Evolutionary conservation across 179 eudicot genomes (phyloP).

Genomic region (Dionaea muscipula): DNA sequence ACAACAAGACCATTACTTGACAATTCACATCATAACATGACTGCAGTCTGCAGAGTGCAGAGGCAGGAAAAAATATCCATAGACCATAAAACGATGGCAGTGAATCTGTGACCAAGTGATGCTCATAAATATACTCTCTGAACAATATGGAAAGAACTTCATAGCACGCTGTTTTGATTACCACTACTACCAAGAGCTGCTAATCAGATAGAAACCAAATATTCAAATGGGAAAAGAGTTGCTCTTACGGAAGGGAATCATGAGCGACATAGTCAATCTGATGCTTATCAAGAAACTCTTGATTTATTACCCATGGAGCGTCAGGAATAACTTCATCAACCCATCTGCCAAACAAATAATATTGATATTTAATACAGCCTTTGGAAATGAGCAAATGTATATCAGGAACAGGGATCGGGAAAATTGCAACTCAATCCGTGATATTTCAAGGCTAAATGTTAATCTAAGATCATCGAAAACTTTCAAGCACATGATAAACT

Average conservation of each 20-base stretch:
- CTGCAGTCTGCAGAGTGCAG: too few species aligned
- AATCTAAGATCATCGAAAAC: too few species aligned
- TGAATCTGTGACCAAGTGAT: neutral
- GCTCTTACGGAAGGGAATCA: conserved; percentile 88
- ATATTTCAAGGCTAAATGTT: too few species aligned
- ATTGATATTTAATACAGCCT: neutral
- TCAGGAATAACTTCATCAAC: conserved; percentile 97
- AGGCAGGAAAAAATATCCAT: too few species aligned
- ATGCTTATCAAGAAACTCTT: conserved; percentile 76
- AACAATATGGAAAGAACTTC: neutral
- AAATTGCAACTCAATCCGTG: too few species aligned
- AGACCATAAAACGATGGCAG: neutral
- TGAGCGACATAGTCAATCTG: conserved; percentile 81
- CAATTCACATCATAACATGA: too few species aligned
- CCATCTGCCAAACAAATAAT: conserved; percentile 42
- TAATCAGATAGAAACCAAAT: neutral
- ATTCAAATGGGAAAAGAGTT: neutral
- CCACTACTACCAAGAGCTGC: neutral
- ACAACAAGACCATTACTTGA: neutral
- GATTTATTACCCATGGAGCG: conserved; percentile 82
- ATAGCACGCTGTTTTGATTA: neutral
- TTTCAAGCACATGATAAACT: too few species aligned
- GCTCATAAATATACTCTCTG: neutral
- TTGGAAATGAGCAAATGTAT: neutral
- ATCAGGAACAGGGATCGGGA: too few species aligned